phyloP scores from a whole-genome alignment of 371 early-diverging fungal species.

The Chytridium lagenaria region DNA sequence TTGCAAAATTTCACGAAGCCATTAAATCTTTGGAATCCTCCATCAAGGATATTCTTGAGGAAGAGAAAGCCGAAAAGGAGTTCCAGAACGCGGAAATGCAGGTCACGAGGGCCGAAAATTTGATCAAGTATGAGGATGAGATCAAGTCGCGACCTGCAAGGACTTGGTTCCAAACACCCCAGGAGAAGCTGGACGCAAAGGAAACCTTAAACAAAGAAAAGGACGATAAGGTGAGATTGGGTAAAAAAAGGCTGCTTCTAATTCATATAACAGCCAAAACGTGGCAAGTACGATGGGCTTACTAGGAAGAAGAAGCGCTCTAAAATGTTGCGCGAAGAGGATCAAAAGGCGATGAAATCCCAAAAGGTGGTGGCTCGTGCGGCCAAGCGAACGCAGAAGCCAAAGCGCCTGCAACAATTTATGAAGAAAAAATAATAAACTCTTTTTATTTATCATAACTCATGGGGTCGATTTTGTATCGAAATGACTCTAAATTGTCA shows the following conservation, averaged over 20 bases:
- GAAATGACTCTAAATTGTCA: no score
- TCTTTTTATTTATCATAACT: no score
- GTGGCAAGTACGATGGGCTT: conserved; percentile 70
- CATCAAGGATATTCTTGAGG: conserved; percentile 78
- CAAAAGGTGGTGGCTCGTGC: conserved; percentile 56
- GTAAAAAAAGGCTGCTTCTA: neutral
- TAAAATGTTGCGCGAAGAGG: conserved; percentile 66
- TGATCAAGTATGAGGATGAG: conserved; percentile 83
- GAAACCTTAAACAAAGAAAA: conserved; percentile 13
- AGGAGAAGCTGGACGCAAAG: conserved; percentile 45
- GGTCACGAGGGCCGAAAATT: conserved; percentile 81
- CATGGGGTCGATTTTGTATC: no score
- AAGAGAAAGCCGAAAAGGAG: conserved; percentile 86
- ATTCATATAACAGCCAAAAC: conserved; percentile 56
- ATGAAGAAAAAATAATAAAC: neutral
- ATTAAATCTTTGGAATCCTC: conserved; percentile 69
- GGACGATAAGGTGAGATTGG: neutral
- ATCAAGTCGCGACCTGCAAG: conserved; percentile 89
- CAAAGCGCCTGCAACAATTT: conserved; percentile 33
- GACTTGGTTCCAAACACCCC: conserved; percentile 89
- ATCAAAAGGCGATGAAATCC: conserved; percentile 57
- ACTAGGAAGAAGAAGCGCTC: conserved; percentile 69
- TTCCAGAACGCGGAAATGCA: conserved; percentile 88
- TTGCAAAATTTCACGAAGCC: conserved; percentile 74
- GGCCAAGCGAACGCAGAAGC: conserved; percentile 49